These are phyloP conservation scores for Aspergillus sp. DNA, from an alignment of 2,329 filamentous ascomycete species.

Conservation along the genomic window DNA sequence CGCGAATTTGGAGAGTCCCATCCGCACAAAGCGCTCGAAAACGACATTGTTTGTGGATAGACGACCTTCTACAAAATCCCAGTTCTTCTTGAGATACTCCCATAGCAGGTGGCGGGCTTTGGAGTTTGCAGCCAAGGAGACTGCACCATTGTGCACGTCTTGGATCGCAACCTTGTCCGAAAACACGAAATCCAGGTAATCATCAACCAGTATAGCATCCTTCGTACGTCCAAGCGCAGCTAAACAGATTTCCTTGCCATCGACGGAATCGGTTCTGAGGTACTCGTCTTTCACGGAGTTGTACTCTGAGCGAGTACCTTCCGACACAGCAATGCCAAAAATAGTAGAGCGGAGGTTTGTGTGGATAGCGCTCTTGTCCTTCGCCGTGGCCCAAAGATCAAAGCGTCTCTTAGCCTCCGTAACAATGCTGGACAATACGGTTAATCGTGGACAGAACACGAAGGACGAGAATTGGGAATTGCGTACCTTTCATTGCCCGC, in stretches of 20 bases:
- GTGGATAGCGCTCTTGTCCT: slow-evolving; percentile 69
- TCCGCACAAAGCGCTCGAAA: slow-evolving; percentile 82
- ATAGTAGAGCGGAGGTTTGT: slow-evolving; percentile 78
- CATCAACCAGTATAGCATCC: slow-evolving; percentile 65
- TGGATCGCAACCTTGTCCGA: slow-evolving; percentile 81
- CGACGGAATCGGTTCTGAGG: slow-evolving; percentile 76
- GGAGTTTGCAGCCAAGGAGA: slow-evolving; percentile 70
- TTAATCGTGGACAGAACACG: neutral
- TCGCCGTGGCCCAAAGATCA: slow-evolving; percentile 68
- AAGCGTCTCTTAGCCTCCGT: slow-evolving; percentile 77
- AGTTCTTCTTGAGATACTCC: slow-evolving; percentile 83
- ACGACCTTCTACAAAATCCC: slow-evolving; percentile 69
- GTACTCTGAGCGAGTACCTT: slow-evolving; percentile 69
- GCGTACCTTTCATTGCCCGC: slow-evolving; percentile 70
- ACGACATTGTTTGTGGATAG: slow-evolving; percentile 81
- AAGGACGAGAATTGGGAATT: slow-evolving; percentile 33
- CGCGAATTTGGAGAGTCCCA: slow-evolving; percentile 76
- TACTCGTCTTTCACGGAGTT: slow-evolving; percentile 82
- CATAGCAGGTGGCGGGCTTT: slow-evolving; percentile 74
- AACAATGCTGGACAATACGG: slow-evolving; percentile 53
- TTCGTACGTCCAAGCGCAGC: slow-evolving; percentile 72
- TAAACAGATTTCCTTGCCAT: slow-evolving; percentile 86
- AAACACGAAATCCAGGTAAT: slow-evolving; percentile 72
- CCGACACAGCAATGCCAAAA: slow-evolving; percentile 75
- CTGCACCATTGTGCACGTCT: slow-evolving; percentile 82